Evolutionary conservation across 352 stramenopile species (phyloP), one percentile per base, ranked within the genome.

Genomic region (Phytophthora hibernalis): DNA sequence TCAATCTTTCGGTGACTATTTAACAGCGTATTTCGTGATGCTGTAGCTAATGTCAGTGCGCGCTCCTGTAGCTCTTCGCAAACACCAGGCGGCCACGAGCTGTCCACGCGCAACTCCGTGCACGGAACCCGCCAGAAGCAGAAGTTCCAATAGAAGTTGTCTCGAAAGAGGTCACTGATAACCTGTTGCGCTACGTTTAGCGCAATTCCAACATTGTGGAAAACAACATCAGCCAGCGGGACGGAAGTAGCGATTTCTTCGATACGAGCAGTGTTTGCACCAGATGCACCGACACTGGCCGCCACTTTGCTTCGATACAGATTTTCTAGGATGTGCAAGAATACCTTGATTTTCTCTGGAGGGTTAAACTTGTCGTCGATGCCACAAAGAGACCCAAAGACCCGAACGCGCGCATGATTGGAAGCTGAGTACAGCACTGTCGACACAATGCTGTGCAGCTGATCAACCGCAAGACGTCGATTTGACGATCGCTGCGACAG

Each of bases 141-240:
- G 42, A 93, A 90, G 54, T 89, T 87, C 86, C 86, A 95, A 66
- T 87, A 91, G 59, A 79, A 89, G 26, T 92, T 86, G 18, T 91
- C 74, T 44, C 76, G 66, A 24, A 95, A 95, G 49, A 95, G 78
- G 55, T 93, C 84, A 1, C 49, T 38, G 31, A 93, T 77, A 2
- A 95, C 76, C 31, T 74, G 68, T 16, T 85, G 68, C 3, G 80
- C 85, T 33, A 85, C 76, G 5, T 80, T 70, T 45, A 90, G 80
- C 21, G 83, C 52, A 30, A 91, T 68, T 13, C 80, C 83, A 22
- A 91, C 79, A 60, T 88, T 89, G 63, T 90, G 77, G 65, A 92
- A 93, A 45, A 95, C 82, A 10, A 92, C 68, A 24, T 85, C 74
- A 5, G 71, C 70, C 2, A 85, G 59, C 11, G 67, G 67, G 2